Evolutionary conservation across 1,284 basidiomycete species (phyloP).

Genomic region (Cryptococcus sp.): DNA sequence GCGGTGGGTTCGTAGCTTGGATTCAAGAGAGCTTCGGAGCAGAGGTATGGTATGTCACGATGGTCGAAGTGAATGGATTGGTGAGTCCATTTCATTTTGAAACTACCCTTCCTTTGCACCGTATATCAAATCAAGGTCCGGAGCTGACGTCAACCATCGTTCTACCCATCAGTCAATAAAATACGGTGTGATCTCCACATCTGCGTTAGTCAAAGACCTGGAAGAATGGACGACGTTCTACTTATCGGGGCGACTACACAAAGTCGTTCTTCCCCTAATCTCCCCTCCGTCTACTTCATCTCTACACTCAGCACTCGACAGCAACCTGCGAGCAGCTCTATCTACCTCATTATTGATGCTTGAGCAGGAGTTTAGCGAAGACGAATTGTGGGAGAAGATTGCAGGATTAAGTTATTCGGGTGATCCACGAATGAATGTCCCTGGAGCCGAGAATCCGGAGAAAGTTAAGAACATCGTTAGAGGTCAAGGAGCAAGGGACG

Average conservation of each 20-base stretch:
- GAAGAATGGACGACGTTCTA: constrained; percentile 93
- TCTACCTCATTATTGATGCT: constrained; percentile 73
- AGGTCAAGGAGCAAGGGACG: constrained; percentile 65
- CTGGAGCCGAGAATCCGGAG: constrained; percentile 89
- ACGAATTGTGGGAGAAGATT: constrained; percentile 80
- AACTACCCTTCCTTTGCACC: constrained; percentile 6
- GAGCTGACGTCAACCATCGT: neutral
- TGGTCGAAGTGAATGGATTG: constrained; percentile 76
- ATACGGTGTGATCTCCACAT: constrained; percentile 94
- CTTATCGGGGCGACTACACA: constrained; percentile 94
- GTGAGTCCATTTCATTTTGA: constrained; percentile 61
- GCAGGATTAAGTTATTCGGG: constrained; percentile 79
- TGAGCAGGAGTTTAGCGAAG: constrained; percentile 63
- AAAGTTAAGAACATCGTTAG: constrained; percentile 94
- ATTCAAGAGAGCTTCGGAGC: constrained; percentile 75
- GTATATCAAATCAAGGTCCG: neutral
- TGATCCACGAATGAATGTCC: constrained; percentile 85
- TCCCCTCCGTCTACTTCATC: constrained; percentile 62
- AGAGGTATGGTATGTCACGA: constrained; percentile 93
- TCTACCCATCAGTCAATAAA: constrained; percentile 71
- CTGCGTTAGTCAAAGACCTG: constrained; percentile 83
- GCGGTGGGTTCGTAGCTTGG: constrained; percentile 67
- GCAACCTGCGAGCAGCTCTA: constrained; percentile 87
- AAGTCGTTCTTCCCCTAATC: constrained; percentile 85
- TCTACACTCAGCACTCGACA: constrained; percentile 86